phyloP scores from a whole-genome alignment of 371 early-diverging fungal species.

The Lichtheimia hyalospora region DNA sequence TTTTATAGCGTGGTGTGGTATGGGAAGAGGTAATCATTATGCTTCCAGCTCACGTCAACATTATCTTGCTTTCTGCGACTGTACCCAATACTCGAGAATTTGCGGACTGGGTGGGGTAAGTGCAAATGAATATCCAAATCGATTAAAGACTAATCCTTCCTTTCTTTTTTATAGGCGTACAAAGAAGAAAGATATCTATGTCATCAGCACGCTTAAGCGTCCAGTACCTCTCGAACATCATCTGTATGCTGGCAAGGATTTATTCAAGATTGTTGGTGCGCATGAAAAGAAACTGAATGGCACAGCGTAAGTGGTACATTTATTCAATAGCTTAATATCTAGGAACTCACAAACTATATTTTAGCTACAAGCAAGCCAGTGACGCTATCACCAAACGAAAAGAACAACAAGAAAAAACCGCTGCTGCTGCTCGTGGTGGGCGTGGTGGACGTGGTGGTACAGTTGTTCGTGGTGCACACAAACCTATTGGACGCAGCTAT shows the following conservation, averaged over 20 bases:
- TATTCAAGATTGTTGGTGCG: constrained; percentile 87
- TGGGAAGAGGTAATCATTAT: constrained; percentile 99
- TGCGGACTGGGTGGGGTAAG: constrained; percentile 98
- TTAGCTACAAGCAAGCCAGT: constrained; percentile 69
- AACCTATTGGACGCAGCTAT: constrained; percentile 39
- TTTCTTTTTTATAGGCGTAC: constrained; percentile 67
- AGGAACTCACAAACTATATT: neutral
- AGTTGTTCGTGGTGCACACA: constrained; percentile 46
- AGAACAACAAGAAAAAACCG: constrained; percentile 41
- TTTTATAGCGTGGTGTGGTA: constrained; percentile 91
- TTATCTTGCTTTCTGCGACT: constrained; percentile 97
- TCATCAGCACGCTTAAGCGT: constrained; percentile 95
- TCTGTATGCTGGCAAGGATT: constrained; percentile 82
- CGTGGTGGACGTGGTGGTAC: constrained; percentile 53
- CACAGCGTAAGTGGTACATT: constrained; percentile 20
- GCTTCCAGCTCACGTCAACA: constrained; percentile 92
- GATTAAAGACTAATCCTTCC: neutral
- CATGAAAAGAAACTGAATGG: constrained; percentile 46
- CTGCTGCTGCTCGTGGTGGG: constrained; percentile 29
- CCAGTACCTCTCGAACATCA: constrained; percentile 98
- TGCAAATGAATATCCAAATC: no score
- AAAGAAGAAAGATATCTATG: constrained; percentile 95
- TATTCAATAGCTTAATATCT: neutral
- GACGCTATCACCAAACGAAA: constrained; percentile 60
- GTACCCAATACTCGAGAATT: constrained; percentile 99